These are phyloP conservation scores for Mortierella sp. DNA, from an alignment of 371 early-diverging fungal genomes.

Conservation along the genomic window DNA sequence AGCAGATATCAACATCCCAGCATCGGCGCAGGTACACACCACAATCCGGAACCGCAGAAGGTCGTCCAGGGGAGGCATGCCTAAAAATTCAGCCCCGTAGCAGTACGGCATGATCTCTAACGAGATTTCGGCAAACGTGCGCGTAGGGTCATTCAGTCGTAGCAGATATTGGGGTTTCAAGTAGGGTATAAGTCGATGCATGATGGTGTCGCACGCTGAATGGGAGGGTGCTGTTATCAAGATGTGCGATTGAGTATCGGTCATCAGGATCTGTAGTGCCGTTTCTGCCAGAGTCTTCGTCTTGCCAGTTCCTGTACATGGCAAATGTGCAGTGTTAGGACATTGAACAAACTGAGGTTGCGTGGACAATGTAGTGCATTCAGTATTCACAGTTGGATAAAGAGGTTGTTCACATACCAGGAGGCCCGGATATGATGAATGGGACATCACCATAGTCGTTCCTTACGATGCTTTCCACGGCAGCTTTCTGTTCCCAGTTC, in stretches of 20 bases:
- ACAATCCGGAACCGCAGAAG: conserved; percentile 54
- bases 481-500: conserved; percentile 49
- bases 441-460: conserved; percentile 51
- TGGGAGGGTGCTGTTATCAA: conserved; percentile 48
- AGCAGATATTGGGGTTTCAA: conserved; percentile 40
- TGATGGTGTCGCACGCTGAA: conserved; percentile 52
- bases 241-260: conserved; percentile 34
- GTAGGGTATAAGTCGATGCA: conserved; percentile 47
- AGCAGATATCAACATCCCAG: conserved; percentile 51
- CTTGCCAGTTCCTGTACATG: conserved; percentile 40
- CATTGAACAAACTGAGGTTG: not conserved
- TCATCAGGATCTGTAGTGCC: conserved; percentile 36
- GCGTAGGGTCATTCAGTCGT: conserved; percentile 42
- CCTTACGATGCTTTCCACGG: conserved; percentile 45
- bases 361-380: not conserved
- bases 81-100: conserved; percentile 37
- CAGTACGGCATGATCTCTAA: conserved; percentile 45
- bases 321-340: not conserved
- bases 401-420: conserved; percentile 28
- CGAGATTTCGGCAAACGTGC: conserved; percentile 48
- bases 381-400: no score
- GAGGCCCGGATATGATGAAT: conserved; percentile 48
- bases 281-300: conserved; percentile 48
- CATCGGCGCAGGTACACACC: conserved; percentile 58
- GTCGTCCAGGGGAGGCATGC: conserved; percentile 52